Base-by-base conservation (phyloP, 208 protist species). In the Crithidia thermophila region DNA sequence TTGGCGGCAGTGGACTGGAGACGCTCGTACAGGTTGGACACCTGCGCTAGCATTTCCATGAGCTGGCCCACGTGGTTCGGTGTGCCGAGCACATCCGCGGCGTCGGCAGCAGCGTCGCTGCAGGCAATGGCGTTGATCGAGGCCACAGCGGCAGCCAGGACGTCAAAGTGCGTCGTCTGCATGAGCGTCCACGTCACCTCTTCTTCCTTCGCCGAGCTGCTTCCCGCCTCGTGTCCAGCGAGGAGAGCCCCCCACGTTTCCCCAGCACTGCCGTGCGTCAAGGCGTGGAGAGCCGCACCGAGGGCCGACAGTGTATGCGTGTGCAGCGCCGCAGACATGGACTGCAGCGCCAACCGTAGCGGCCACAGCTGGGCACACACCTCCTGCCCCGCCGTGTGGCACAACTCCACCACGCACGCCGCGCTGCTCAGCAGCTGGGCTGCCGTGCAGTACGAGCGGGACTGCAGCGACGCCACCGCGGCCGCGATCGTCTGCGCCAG, bases 341-440 rank as follows among this genome's bases (percentile, higher is more conserved):
- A 55, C 56, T 63, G 61, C 61, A 76, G 31, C 42, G 42, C 75
- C 55, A 43, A 71, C 65, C 23, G 46, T 47, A 55, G 30, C 51
- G 40, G 50, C 56, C 55, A 81, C 30, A 72, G 18, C 42, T 49
- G 60, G 31, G 43, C 53, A 61, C 71, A 82, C 14, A 66, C 67
- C 4, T 58, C 58, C 16, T 53, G 63, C 61, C 84, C 88, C 39
- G 90, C 31, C 0, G 74, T 84, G 59, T 85, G 84, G 50, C 85
- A 73, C 21, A 93, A 77, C 76, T 92, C 86, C 4, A 93, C 82
- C 31, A 92, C 65, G 31, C 72, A 69, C 33, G 81, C 59, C 36
- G 84, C 61, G n/a, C 75, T 65, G 9, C 61, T 69, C n/a, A 87
- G 75, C 25, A 90, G 33, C 7, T 31, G 58, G 16, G 39, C 49